Base-by-base conservation (phyloP, 441 rosid species). In the Mallotus repandus region DNA sequence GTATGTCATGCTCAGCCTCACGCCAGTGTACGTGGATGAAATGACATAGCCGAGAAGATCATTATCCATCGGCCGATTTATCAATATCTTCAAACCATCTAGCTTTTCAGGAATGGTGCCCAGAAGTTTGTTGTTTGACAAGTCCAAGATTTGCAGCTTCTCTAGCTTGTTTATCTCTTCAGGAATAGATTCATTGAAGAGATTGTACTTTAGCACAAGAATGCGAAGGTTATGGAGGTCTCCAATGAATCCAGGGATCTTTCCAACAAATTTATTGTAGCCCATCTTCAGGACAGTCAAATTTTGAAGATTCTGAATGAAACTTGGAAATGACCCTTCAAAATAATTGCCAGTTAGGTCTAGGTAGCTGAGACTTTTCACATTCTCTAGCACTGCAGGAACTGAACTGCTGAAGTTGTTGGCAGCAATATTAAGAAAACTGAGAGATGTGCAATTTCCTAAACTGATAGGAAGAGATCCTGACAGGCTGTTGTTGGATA, bases 241-340 rank as follows among this genome's bases (percentile, higher is more conserved):
- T 50, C 54, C 54, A 10, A 11, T 50, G 54, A 50, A 50, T 50
- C 54, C 54, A 2, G 54, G 54, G 54, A 50, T 50, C 54, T 50
- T 50, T n/a, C 81, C 80, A 60, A n/a, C 45, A 52, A 81, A 65
- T 8, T 59, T 66, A 56, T 76, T 78, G 58, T 25, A 12, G 52
- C 79, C 82, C 75, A 81, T n/a, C 41, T 72, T 13, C 43, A 78
- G 52, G 49, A 73, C 78, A 63, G 14, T 49, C 25, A 73, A 45
- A 38, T 35, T 59, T 61, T 69, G 41, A 50, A 78, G 76, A 35
- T 67, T 54, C 15, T 15, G 71, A 67, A 50, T 50, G 16, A 76
- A 68, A 10, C 48, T 45, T 52, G 84, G 81, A 76, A 81, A 78
- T 19, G 68, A 57, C 12, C 80, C 81, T 35, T 66, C 65, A 59